These are phyloP conservation scores for Phytophthora fragariae DNA, from an alignment of 352 stramenopile species.

Conservation along the genomic window DNA sequence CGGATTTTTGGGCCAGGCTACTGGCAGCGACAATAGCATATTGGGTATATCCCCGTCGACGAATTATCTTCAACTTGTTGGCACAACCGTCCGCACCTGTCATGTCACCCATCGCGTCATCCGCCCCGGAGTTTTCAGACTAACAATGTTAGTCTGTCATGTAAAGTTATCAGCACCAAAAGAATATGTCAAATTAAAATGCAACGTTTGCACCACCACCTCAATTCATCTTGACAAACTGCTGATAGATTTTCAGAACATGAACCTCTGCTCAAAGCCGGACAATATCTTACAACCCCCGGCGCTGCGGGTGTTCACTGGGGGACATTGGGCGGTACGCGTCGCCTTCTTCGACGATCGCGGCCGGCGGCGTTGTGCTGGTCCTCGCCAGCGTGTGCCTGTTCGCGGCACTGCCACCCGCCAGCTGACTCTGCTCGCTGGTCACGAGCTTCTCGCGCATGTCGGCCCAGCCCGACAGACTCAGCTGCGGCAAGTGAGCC, in stretches of 20 bases:
- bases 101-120: slow-evolving; percentile 29
- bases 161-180: slow-evolving; percentile 1
- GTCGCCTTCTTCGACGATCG: slow-evolving; percentile 47
- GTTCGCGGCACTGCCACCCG: not conserved
- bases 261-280: not conserved
- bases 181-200: not conserved
- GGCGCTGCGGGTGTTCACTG: slow-evolving; percentile 25
- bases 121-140: slow-evolving; percentile 27
- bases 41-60: slow-evolving; percentile 18
- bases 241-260: slow-evolving; percentile 2
- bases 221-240: not conserved
- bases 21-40: slow-evolving; percentile 12
- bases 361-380: slow-evolving; percentile 19
- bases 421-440: slow-evolving; percentile 34
- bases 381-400: slow-evolving; percentile 30
- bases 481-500: slow-evolving; percentile 43
- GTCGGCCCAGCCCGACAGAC: slow-evolving; percentile 55
- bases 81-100: slow-evolving; percentile 25
- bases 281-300: slow-evolving; percentile 33
- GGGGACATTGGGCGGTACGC: slow-evolving; percentile 48
- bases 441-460: slow-evolving; percentile 61
- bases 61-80: slow-evolving; percentile 33
- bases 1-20: not conserved
- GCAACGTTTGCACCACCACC: not conserved
- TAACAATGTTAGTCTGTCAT: slow-evolving; percentile 5